phyloP scores from a whole-genome alignment of 306 rosid genomes.

The Acacia acuminata region DNA sequence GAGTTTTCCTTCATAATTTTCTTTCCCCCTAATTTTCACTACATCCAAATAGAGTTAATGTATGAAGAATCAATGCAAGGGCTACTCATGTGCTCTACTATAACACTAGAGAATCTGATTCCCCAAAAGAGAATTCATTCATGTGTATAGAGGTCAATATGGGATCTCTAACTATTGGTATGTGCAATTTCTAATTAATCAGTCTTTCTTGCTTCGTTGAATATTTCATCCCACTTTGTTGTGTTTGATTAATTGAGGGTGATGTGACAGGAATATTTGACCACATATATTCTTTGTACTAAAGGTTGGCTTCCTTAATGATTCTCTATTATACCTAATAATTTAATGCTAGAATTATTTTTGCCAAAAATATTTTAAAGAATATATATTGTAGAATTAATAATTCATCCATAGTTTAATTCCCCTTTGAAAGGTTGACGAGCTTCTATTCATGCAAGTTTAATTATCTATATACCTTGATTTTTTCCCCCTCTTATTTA shows the following conservation, averaged over 20 bases:
- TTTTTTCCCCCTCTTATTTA: neutral
- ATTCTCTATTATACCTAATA: neutral
- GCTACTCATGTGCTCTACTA: neutral
- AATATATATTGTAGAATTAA: neutral
- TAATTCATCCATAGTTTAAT: neutral
- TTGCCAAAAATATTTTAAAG: neutral
- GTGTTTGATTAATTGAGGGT: neutral
- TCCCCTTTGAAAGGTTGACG: neutral
- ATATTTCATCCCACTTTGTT: neutral
- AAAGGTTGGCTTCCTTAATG: slow-evolving; percentile 4
- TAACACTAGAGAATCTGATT: neutral
- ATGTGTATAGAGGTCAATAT: neutral
- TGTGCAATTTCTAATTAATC: neutral
- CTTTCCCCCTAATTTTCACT: no score
- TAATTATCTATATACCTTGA: no score
- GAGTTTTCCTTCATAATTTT: no score
- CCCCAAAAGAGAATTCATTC: neutral
- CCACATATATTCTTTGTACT: slow-evolving; percentile 15
- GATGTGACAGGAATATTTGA: slow-evolving; percentile 25
- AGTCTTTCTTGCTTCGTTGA: neutral
- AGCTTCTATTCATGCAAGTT: neutral
- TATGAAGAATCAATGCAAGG: neutral
- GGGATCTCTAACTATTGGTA: neutral
- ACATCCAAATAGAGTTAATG: neutral
- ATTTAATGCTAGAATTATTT: neutral